phyloP scores from a whole-genome alignment of 495 filamentous ascomycete genomes.

The Aspergillus coremiiformis region DNA sequence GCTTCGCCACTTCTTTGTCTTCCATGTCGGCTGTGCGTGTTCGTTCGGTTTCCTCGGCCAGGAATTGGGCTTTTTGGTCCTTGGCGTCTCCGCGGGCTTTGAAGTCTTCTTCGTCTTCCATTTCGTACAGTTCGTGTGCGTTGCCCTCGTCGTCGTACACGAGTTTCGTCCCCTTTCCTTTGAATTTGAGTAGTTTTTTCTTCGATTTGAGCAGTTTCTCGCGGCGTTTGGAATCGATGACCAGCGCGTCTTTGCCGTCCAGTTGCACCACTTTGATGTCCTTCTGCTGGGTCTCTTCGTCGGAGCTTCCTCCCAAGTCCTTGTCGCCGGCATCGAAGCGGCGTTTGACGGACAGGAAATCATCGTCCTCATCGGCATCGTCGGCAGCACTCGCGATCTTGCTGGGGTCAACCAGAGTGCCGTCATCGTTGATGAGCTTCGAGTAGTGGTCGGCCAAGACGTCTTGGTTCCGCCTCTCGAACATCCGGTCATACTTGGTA shows the following conservation, averaged over 20 bases:
- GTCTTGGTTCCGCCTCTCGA: constrained; percentile 88
- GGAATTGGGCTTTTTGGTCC: constrained; percentile 65
- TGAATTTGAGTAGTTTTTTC: constrained; percentile 84
- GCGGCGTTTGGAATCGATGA: constrained; percentile 86
- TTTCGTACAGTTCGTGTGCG: constrained; percentile 75
- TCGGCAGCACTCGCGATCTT: constrained; percentile 29
- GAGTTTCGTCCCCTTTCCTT: constrained; percentile 72
- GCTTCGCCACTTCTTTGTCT: constrained; percentile 72
- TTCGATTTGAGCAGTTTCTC: constrained; percentile 91
- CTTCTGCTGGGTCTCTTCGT: constrained; percentile 11
- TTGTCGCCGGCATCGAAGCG: constrained; percentile 53
- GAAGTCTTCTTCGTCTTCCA: constrained; percentile 78
- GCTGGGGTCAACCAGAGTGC: constrained; percentile 31
- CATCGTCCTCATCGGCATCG: constrained; percentile 57
- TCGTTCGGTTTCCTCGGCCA: constrained; percentile 62
- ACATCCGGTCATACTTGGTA: constrained; percentile 95
- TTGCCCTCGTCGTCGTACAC: constrained; percentile 90
- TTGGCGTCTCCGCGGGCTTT: constrained; percentile 63
- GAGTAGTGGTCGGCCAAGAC: constrained; percentile 89
- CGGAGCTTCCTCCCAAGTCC: constrained; percentile 22
- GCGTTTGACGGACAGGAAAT: constrained; percentile 86
- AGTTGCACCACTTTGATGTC: constrained; percentile 35
- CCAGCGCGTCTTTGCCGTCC: constrained; percentile 54
- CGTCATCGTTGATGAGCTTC: constrained; percentile 69
- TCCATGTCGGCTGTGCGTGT: constrained; percentile 70